Evolutionary conservation across 345 rosid genomes (phyloP).

Genomic region (Hypericum perforatum): DNA sequence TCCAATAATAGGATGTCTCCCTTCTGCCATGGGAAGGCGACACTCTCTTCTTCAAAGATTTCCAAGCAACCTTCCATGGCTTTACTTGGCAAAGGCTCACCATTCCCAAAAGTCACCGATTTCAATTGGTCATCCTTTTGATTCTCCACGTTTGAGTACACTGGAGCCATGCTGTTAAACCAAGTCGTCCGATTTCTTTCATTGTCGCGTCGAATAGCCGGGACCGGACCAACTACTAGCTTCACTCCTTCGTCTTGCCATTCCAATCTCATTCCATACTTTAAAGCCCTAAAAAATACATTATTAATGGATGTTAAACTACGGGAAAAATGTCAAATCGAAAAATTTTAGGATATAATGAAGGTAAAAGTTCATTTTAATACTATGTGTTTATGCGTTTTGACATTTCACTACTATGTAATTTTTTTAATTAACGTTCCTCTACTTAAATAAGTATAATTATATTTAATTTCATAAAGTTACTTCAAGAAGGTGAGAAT

Average conservation of each 20-base stretch:
- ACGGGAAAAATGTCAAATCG: not conserved
- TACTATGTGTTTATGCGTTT: too few relatives aligned
- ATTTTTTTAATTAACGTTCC: too few relatives aligned
- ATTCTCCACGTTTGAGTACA: conserved; percentile 78
- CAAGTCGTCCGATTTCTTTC: conserved; percentile 63
- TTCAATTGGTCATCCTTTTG: conserved; percentile 56
- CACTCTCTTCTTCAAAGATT: conserved; percentile 69
- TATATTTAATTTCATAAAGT: too few relatives aligned
- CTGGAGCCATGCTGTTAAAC: conserved; percentile 93
- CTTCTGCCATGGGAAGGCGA: conserved; percentile 75
- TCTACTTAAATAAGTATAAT: too few relatives aligned
- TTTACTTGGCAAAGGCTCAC: conserved; percentile 51
- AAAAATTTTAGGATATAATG: too few relatives aligned
- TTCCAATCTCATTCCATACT: conserved; percentile 66
- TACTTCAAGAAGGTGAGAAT: too few relatives aligned
- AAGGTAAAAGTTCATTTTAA: too few relatives aligned
- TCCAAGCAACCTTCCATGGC: conserved; percentile 46
- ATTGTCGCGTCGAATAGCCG: conserved; percentile 54
- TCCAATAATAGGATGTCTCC: conserved; percentile 72
- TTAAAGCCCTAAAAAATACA: conserved; percentile 70
- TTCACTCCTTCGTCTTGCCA: conserved; percentile 71
- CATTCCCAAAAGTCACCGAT: conserved; percentile 68
- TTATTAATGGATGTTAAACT: not conserved
- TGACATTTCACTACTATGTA: too few relatives aligned
- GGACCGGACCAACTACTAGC: conserved; percentile 77